Evolutionary conservation across 2,329 filamentous ascomycete species (phyloP).

Genomic region (Paramyrothecium sp.): DNA sequence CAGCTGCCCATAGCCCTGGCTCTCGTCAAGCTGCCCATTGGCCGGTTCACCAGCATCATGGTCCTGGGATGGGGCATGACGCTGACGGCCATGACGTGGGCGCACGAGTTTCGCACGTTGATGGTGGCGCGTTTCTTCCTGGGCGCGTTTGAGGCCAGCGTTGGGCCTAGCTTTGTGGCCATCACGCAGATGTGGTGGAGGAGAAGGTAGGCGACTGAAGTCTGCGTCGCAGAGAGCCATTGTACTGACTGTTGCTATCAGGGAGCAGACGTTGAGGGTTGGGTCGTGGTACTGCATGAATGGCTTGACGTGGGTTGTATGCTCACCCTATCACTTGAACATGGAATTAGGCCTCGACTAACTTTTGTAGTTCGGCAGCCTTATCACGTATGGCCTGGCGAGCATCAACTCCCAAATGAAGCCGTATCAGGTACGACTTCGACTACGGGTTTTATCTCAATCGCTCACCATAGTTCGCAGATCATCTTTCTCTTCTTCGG

Average conservation of each 20-base stretch:
- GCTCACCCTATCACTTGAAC: constrained; percentile 4
- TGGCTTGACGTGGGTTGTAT: constrained; percentile 53
- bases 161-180: constrained; percentile 51
- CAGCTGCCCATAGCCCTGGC: constrained; percentile 56
- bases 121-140: constrained; percentile 54
- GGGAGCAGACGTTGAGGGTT: constrained; percentile 56
- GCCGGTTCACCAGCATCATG: constrained; percentile 58
- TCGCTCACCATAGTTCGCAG: constrained; percentile 17
- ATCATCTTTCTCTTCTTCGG: constrained; percentile 57
- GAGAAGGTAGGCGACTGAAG: constrained; percentile 29
- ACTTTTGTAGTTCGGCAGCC: constrained; percentile 42
- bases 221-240: too few species aligned
- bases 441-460: not conserved
- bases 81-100: constrained; percentile 50
- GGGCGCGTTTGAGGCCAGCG: constrained; percentile 52
- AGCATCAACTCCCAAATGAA: constrained; percentile 47
- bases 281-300: constrained; percentile 62
- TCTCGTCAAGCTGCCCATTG: constrained; percentile 59
- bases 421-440: constrained; percentile 43
- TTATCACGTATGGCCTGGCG: constrained; percentile 58
- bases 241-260: constrained; percentile 5
- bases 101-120: constrained; percentile 45
- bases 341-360: constrained; percentile 2
- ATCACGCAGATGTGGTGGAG: constrained; percentile 64
- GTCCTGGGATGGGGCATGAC: constrained; percentile 55